A percentile compares a stretch with the other conserved stretches of the same genome.
Conservation (phyloP, 2,329 filamentous ascomycete species). For the Epichloe aotearoae region DNA sequence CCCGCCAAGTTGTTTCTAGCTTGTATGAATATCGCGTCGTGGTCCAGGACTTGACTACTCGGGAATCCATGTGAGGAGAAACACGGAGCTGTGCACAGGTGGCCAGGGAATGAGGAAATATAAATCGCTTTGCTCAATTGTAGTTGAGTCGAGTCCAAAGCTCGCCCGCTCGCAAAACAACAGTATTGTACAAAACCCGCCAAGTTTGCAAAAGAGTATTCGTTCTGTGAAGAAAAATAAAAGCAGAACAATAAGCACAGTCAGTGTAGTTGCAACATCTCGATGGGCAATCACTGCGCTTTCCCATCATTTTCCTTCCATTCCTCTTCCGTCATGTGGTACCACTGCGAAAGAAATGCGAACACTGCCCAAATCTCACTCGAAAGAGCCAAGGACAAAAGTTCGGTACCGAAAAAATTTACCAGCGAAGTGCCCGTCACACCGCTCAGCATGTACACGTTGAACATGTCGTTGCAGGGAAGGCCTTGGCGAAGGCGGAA, state of each 20-base stretch:
- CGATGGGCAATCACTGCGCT: neutral
- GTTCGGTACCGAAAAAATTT: slow-evolving; percentile 34
- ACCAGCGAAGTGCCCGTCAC: slow-evolving; percentile 25
- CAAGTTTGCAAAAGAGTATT: neutral
- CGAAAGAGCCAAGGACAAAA: slow-evolving; percentile 30
- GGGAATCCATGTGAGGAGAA: no score
- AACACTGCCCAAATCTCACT: slow-evolving; percentile 32
- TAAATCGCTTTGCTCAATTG: no score
- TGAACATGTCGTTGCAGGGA: slow-evolving; percentile 25
- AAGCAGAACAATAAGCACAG: neutral
- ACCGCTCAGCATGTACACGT: slow-evolving; percentile 21
- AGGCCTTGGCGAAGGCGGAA: slow-evolving; percentile 27
- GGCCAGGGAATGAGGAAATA: no score
- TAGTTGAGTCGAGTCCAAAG: no score
- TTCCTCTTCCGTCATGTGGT: slow-evolving; percentile 30
- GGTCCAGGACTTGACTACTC: no score
- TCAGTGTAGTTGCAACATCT: neutral
- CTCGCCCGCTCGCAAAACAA: no score
- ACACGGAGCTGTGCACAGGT: no score
- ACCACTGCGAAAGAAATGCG: slow-evolving; percentile 24
- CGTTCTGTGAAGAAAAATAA: no score
- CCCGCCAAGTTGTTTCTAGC: no score
- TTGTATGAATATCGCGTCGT: no score
- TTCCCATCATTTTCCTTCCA: slow-evolving; percentile 23
- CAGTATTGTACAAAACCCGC: neutral